Conservation (phyloP, 176 grass and related monocot genomes). For the Bothriochloa decipiens region DNA sequence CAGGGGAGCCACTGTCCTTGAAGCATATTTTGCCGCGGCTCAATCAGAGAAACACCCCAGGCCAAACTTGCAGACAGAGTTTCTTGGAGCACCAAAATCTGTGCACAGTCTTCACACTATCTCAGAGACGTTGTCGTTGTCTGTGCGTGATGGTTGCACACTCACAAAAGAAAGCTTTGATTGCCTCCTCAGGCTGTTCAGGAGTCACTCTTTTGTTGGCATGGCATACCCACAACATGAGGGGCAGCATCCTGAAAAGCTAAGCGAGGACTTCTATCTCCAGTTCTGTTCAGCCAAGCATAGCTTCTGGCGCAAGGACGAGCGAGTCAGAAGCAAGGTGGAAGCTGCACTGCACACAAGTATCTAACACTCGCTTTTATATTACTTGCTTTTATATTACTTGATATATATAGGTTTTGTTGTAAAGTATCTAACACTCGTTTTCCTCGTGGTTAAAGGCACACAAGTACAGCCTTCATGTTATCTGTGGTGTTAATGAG, state of each 20-base stretch:
- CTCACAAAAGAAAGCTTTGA: background rate
- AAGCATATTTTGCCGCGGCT: no score
- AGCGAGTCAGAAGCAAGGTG: background rate
- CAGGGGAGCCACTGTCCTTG: no score
- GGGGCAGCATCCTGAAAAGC: background rate
- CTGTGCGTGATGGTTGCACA: background rate
- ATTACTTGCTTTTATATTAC: no score
- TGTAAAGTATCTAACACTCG: background rate
- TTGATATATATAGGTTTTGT: background rate
- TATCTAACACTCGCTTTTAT: background rate
- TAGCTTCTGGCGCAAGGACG: background rate
- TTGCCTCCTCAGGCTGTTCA: no score
- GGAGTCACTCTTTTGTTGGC: background rate
- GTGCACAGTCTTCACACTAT: background rate
- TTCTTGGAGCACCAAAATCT: background rate
- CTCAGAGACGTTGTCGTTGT: background rate
- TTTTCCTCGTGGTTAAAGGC: background rate
- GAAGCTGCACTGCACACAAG: background rate
- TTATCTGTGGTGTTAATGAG: slow-evolving; percentile 39
- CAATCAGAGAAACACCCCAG: no score
- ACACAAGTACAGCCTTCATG: background rate
- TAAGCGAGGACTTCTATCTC: background rate
- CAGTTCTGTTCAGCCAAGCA: background rate
- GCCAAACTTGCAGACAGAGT: background rate
- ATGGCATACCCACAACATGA: background rate